phyloP scores from a whole-genome alignment of 2,329 filamentous ascomycete genomes.

The Verticillium tricorpus region DNA sequence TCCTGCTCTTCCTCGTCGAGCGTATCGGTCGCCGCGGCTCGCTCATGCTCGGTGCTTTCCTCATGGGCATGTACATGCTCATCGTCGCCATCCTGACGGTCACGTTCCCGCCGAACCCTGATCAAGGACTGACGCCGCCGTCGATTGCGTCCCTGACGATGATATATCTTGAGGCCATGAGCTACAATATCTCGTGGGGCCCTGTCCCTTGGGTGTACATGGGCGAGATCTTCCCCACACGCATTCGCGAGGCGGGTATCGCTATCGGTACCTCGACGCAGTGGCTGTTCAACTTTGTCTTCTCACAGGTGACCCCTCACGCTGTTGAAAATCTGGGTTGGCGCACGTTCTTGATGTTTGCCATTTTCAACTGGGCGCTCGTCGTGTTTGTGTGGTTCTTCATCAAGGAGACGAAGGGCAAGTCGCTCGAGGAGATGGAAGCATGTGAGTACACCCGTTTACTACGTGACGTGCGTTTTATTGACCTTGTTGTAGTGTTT shows the following conservation, averaged over 20 bases:
- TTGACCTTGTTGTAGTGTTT: background rate
- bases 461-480: no score
- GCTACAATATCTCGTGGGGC: slow-evolving; percentile 48
- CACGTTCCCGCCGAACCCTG: slow-evolving; percentile 32
- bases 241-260: slow-evolving; percentile 44
- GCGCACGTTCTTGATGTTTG: slow-evolving; percentile 46
- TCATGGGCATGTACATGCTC: slow-evolving; percentile 49
- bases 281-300: slow-evolving; percentile 48
- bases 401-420: slow-evolving; percentile 37
- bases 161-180: slow-evolving; percentile 45
- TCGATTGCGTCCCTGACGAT: slow-evolving; percentile 45
- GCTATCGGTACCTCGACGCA: slow-evolving; percentile 44
- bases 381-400: slow-evolving; percentile 38
- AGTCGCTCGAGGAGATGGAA: slow-evolving; percentile 38
- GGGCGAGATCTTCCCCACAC: slow-evolving; percentile 43
- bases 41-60: slow-evolving; percentile 41
- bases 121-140: slow-evolving; percentile 25
- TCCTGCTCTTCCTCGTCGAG: slow-evolving; percentile 43
- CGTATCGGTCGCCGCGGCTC: slow-evolving; percentile 41
- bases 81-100: slow-evolving; percentile 44
- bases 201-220: slow-evolving; percentile 49
- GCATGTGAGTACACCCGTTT: slow-evolving; percentile 10
- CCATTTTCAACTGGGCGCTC: slow-evolving; percentile 40
- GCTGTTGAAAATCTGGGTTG: slow-evolving; percentile 40
- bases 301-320: slow-evolving; percentile 42